Evolutionary conservation across 2,329 filamentous ascomycete species (phyloP).

Genomic region (Coniosporium tulheliwenetii): DNA sequence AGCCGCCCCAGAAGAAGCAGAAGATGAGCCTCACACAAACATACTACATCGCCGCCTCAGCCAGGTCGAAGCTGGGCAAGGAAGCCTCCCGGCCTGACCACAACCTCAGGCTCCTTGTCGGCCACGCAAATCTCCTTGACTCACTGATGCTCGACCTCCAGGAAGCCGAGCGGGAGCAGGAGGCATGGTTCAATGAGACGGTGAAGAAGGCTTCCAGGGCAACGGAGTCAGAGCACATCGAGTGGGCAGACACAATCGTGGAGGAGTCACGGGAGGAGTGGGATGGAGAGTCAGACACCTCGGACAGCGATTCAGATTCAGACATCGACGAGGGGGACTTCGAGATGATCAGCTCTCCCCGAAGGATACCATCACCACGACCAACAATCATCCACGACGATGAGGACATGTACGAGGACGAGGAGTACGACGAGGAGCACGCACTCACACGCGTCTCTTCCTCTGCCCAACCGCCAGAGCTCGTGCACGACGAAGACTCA

Average conservation of each 20-base stretch:
- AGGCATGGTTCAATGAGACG: constrained; percentile 95
- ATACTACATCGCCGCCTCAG: constrained; percentile 95
- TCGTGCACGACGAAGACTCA: constrained; percentile 31
- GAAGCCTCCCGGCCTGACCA: constrained; percentile 87
- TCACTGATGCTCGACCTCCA: constrained; percentile 82
- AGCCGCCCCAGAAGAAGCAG: constrained; percentile 42
- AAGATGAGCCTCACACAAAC: constrained; percentile 98
- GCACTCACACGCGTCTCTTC: constrained; percentile 28
- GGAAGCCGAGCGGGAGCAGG: constrained; percentile 88
- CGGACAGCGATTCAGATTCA: constrained; percentile 35
- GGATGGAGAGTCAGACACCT: constrained; percentile 46
- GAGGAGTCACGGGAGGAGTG: constrained; percentile 52
- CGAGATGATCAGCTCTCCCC: constrained; percentile 24
- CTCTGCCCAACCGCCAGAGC: constrained; percentile 31
- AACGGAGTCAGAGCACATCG: constrained; percentile 55
- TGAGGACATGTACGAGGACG: constrained; percentile 30
- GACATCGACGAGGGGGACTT: constrained; percentile 37
- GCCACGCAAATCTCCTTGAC: constrained; percentile 96
- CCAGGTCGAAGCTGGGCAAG: constrained; percentile 83
- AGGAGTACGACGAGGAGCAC: constrained; percentile 28
- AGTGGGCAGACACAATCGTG: constrained; percentile 70
- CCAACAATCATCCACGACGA: constrained; percentile 22
- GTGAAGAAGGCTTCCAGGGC: constrained; percentile 56
- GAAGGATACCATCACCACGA: constrained; percentile 22
- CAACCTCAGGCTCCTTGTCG: constrained; percentile 86